These are phyloP conservation scores for Westerdykella aurantiaca DNA, from an alignment of 2,329 filamentous ascomycete species.

Conservation along the genomic window DNA sequence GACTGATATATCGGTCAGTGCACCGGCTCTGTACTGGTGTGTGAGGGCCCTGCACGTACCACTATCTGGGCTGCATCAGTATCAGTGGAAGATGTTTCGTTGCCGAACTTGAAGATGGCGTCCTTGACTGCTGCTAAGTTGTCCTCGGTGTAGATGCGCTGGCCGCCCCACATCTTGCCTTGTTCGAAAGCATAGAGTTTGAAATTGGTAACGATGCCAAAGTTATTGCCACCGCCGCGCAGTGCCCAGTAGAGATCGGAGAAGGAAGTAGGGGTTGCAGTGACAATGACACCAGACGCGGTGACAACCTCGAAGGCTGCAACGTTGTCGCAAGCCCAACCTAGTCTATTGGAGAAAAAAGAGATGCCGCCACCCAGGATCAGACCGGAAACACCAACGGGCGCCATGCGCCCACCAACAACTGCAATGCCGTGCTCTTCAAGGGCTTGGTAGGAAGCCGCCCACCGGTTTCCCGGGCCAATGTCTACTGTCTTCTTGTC, in stretches of 20 bases:
- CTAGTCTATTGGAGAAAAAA: constrained; percentile 19
- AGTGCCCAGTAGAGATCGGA: constrained; percentile 38
- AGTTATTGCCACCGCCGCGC: constrained; percentile 33
- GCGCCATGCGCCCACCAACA: constrained; percentile 18
- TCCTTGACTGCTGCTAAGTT: constrained; percentile 10
- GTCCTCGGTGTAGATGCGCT: constrained; percentile 9
- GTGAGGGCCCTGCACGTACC: constrained; percentile 3
- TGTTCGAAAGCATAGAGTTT: constrained; percentile 16
- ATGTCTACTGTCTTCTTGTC: constrained; percentile 16
- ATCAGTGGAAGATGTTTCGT: constrained; percentile 9
- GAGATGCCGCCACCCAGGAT: constrained; percentile 19
- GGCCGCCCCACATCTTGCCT: constrained; percentile 25
- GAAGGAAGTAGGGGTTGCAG: constrained; percentile 24
- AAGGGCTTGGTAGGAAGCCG: constrained; percentile 22
- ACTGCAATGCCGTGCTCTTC: constrained; percentile 19
- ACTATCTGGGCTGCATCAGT: constrained; percentile 17
- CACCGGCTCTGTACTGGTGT: background rate
- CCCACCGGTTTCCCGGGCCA: constrained; percentile 27
- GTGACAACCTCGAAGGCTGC: constrained; percentile 32
- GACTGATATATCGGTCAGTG: background rate
- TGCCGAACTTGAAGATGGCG: constrained; percentile 11
- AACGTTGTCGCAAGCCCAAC: constrained; percentile 31
- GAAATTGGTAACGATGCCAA: constrained; percentile 33
- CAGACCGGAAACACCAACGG: background rate
- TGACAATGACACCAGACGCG: constrained; percentile 20